phyloP scores from a whole-genome alignment of 2,329 filamentous ascomycete genomes.

The Exophiala aquamarina region DNA sequence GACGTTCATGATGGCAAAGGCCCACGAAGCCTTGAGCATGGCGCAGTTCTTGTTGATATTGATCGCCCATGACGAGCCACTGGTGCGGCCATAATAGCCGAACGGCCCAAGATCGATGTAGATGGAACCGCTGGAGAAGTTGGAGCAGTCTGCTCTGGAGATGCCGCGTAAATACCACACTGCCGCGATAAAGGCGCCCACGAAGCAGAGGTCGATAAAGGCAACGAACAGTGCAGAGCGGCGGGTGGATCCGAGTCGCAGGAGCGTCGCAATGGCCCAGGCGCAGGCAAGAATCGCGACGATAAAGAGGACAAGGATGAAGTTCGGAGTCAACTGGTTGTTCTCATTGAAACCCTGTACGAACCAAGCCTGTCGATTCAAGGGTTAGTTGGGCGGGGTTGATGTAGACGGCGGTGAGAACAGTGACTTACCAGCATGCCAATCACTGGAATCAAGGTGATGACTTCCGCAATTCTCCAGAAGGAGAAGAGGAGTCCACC shows the following conservation, averaged over 20 bases:
- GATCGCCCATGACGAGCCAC: slow-evolving; percentile 49
- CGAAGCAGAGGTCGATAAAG: slow-evolving; percentile 61
- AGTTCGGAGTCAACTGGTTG: slow-evolving; percentile 59
- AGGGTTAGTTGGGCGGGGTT: slow-evolving; percentile 11
- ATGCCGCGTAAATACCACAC: slow-evolving; percentile 61
- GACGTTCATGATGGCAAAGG: slow-evolving; percentile 84
- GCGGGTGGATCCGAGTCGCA: slow-evolving; percentile 59
- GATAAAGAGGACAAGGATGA: slow-evolving; percentile 65
- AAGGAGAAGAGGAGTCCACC: slow-evolving; percentile 61
- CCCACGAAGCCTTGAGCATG: slow-evolving; percentile 90
- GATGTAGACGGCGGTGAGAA: background rate
- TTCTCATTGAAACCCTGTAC: slow-evolving; percentile 58
- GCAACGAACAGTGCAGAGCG: slow-evolving; percentile 61
- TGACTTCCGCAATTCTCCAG: slow-evolving; percentile 61
- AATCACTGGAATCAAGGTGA: slow-evolving; percentile 62
- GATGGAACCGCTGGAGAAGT: slow-evolving; percentile 55
- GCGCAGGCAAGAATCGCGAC: slow-evolving; percentile 60
- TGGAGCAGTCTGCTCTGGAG: slow-evolving; percentile 65
- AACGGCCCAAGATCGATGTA: slow-evolving; percentile 63
- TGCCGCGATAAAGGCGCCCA: slow-evolving; percentile 63
- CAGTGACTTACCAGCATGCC: slow-evolving; percentile 56
- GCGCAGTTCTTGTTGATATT: slow-evolving; percentile 74
- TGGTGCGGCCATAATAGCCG: slow-evolving; percentile 51
- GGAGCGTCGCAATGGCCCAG: slow-evolving; percentile 61
- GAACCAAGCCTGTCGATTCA: slow-evolving; percentile 52